Base-by-base conservation (phyloP, 176 grass and related monocot species). In the Cenchrus americanus region DNA sequence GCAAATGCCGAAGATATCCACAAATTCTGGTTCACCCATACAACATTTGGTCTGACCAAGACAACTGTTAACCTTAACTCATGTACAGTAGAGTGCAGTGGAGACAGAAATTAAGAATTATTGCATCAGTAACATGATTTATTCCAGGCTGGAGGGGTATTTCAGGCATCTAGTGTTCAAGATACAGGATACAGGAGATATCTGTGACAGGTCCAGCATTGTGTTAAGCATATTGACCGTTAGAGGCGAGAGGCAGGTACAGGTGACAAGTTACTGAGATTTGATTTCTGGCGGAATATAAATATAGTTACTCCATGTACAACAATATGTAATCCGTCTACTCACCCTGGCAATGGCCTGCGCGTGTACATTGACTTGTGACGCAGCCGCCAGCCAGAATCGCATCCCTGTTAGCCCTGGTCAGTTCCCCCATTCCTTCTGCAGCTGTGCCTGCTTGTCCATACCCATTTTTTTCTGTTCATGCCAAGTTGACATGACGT, bases 11-110 rank as follows among this genome's bases (percentile, higher is more conserved):
- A 49, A 71, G 60, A 51, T 23, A 23, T 58, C 22, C 19, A 26
- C 14, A 79, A 83, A 67, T 80, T 60, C 63, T 18, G 87, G 87
- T 86, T 86, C 79, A 44, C 67, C 78, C 50, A 70, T 86, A 81
- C 42, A 92, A 75, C 84, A 83, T 88, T 88, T 94, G 71, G 91
- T 97, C 32, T 97, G 82, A 97, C 26, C 71, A 67, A 21, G 52
- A 57, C 14, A 34, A 22, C 43, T 54, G 18, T 23, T 41, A 43
- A 17, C 50, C 58, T 26, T 37, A 37, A 3, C 2, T 0, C 34
- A 41, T 32, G 37, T 77, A 47, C 40, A 54, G 3, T 19, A 26
- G 73, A 66, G 73, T 59, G 23, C 13, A 18, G 19, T 57, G 22
- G 51, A 49, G 49, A 81, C 49, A 75, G 48, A 11, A 59, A 13